phyloP scores from a whole-genome alignment of 768 basidiomycete genomes.

The Crepidotus variabilis region DNA sequence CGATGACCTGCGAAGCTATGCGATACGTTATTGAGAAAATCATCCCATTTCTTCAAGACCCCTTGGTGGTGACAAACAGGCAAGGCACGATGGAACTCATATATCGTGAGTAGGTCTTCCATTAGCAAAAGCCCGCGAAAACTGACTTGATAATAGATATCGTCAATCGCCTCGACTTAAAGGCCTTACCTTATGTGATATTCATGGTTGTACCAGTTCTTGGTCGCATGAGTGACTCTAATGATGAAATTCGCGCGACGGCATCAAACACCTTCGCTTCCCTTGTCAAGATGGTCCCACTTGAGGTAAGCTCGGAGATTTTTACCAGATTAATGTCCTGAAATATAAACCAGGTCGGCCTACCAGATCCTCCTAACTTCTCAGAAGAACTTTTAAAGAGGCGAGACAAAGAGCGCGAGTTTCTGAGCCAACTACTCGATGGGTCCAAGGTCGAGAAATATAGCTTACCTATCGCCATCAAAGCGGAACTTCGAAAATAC shows the following conservation, averaged over 20 bases:
- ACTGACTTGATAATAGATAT: conserved; percentile 55
- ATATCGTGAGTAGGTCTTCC: conserved; percentile 64
- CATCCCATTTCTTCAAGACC: conserved; percentile 79
- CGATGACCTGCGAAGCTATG: conserved; percentile 86
- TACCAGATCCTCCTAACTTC: conserved; percentile 90
- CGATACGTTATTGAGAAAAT: conserved; percentile 82
- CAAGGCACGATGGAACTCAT: conserved; percentile 91
- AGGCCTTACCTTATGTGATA: conserved; percentile 93
- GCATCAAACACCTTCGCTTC: conserved; percentile 98
- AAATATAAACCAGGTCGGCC: conserved; percentile 61
- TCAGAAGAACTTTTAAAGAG: conserved; percentile 82
- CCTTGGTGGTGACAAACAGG: conserved; percentile 65
- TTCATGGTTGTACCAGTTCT: conserved; percentile 96
- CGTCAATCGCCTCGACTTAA: conserved; percentile 87
- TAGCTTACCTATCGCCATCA: conserved; percentile 78
- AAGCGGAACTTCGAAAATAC: conserved; percentile 93
- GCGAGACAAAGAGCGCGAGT: conserved; percentile 84
- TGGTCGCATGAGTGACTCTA: conserved; percentile 93
- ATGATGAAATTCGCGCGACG: conserved; percentile 88
- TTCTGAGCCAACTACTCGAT: conserved; percentile 90
- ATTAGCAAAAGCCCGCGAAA: conserved; percentile 5
- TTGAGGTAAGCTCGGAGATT: conserved; percentile 63
- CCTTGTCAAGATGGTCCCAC: conserved; percentile 95
- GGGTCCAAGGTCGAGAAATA: conserved; percentile 94
- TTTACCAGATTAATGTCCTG: neutral